These are phyloP conservation scores for Laguncularia racemosa DNA, from an alignment of 345 rosid genomes.

Conservation along the genomic window DNA sequence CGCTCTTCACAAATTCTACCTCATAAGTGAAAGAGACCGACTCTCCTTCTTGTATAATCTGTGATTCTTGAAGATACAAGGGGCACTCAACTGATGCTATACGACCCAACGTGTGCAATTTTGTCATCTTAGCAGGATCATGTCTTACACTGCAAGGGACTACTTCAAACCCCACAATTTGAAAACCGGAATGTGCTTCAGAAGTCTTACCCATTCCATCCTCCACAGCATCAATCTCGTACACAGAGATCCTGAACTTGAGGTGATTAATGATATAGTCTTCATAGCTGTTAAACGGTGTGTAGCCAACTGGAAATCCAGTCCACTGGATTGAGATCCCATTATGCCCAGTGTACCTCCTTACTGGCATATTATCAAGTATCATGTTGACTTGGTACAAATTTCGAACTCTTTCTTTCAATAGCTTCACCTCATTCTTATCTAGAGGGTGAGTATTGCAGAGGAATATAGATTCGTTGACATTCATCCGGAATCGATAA, in stretches of 20 bases:
- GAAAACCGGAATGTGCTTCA: background rate
- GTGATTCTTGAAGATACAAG: background rate
- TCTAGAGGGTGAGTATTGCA: slow-evolving; percentile 8
- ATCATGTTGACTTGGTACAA: slow-evolving; percentile 13
- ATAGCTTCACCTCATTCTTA: slow-evolving; percentile 8
- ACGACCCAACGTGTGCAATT: background rate
- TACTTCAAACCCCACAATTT: background rate
- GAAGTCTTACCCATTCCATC: background rate
- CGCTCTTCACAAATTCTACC: slow-evolving; percentile 12
- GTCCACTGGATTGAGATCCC: slow-evolving; percentile 4
- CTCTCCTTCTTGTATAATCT: slow-evolving; percentile 20
- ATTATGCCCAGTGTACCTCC: background rate
- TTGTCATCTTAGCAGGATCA: background rate
- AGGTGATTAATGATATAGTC: too few relatives aligned
- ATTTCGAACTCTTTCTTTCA: slow-evolving; percentile 9
- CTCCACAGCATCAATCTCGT: background rate
- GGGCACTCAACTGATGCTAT: background rate
- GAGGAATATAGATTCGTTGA: slow-evolving; percentile 12
- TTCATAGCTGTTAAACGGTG: background rate
- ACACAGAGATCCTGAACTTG: too few relatives aligned
- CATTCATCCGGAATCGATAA: slow-evolving; percentile 7
- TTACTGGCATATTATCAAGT: slow-evolving; percentile 9
- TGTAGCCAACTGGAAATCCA: slow-evolving; percentile 4
- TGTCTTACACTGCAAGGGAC: background rate
- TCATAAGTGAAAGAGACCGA: slow-evolving; percentile 15